phyloP scores from a whole-genome alignment of 495 filamentous ascomycete species.

The Schizothecium vesticola region DNA sequence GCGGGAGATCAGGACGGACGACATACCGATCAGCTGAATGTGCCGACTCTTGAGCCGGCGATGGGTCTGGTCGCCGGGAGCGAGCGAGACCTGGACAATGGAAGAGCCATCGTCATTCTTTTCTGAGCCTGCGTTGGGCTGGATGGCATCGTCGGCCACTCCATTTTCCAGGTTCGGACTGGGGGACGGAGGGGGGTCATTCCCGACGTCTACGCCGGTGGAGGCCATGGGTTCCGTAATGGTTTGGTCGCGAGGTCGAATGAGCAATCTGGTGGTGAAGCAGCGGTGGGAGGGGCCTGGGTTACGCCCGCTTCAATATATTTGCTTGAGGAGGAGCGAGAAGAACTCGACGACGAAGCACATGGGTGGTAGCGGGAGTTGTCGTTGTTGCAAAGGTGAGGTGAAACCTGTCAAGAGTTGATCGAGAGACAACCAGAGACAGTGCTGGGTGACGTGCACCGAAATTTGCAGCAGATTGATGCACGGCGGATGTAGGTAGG shows the following conservation, averaged over 20 bases:
- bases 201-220: neutral
- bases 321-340: slow-evolving; percentile 39
- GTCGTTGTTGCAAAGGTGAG: neutral
- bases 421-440: neutral
- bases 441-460: neutral
- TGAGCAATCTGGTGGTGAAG: slow-evolving; percentile 9
- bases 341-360: slow-evolving; percentile 40
- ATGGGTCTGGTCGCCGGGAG: slow-evolving; percentile 30
- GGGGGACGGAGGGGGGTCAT: neutral
- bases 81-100: neutral
- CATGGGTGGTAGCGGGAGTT: slow-evolving; percentile 21
- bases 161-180: neutral
- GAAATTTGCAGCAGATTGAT: neutral
- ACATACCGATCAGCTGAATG: slow-evolving; percentile 48
- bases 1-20: neutral
- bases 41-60: slow-evolving; percentile 45
- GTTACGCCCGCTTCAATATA: slow-evolving; percentile 17
- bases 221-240: neutral
- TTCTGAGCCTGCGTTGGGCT: neutral
- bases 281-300: slow-evolving; percentile 3
- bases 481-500: neutral
- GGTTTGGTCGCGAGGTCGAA: neutral
- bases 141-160: neutral
- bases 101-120: neutral
- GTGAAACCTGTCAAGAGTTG: neutral